Conservation (phyloP, 371 early-diverging fungal genomes). For the Dichotomocladium elegans region DNA sequence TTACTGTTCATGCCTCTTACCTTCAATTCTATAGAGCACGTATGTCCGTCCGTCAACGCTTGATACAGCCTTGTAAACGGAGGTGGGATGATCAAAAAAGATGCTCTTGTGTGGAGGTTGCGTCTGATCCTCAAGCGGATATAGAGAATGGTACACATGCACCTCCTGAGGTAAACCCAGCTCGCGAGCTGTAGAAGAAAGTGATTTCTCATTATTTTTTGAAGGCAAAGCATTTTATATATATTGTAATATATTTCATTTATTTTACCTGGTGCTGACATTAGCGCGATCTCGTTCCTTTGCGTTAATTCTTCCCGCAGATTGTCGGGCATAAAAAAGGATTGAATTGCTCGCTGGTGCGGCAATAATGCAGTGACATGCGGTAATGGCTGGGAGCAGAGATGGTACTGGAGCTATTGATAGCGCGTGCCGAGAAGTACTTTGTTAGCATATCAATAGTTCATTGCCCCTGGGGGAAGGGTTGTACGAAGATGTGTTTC, state of each 20-base stretch:
- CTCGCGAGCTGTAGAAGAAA: slow-evolving; percentile 35
- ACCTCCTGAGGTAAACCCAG: slow-evolving; percentile 54
- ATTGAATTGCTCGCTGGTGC: slow-evolving; percentile 72
- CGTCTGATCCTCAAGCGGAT: slow-evolving; percentile 62
- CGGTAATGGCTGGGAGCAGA: slow-evolving; percentile 64
- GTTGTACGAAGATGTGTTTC: background rate
- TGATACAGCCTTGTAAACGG: slow-evolving; percentile 81
- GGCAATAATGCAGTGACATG: slow-evolving; percentile 67
- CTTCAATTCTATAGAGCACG: slow-evolving; percentile 79
- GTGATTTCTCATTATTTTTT: no score
- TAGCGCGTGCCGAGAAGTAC: no score
- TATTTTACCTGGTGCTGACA: slow-evolving; percentile 51
- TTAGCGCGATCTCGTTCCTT: slow-evolving; percentile 66
- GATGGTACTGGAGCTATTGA: slow-evolving; percentile 78
- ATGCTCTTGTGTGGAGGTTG: slow-evolving; percentile 27
- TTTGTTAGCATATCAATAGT: no score
- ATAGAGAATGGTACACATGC: slow-evolving; percentile 62
- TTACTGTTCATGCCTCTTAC: background rate
- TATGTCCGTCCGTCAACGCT: slow-evolving; percentile 83
- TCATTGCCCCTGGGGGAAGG: no score
- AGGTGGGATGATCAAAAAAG: slow-evolving; percentile 75
- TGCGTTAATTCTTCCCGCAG: slow-evolving; percentile 74
- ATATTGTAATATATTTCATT: background rate
- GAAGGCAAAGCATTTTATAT: background rate
- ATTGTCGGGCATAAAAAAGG: slow-evolving; percentile 80